Percentiles rank a stretch among this genome's conserved stretches.
Evolutionary conservation across 306 rosid genomes (phyloP).

Genomic region (Oxytropis ochrocephala): DNA sequence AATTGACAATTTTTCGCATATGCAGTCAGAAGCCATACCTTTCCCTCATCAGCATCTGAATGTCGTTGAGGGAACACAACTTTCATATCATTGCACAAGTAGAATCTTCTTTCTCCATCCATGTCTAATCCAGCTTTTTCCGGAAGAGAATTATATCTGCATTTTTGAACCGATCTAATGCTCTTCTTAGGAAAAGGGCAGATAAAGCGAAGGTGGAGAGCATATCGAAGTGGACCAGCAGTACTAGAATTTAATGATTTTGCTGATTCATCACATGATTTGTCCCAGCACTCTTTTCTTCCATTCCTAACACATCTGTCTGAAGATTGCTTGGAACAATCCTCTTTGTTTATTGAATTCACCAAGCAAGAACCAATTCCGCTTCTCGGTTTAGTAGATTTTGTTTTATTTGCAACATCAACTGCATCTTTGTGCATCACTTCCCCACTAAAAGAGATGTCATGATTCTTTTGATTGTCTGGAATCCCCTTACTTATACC

Average conservation of each 20-base stretch:
- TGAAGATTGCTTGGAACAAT: conserved; percentile 26
- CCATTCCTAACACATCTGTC: conserved; percentile 35
- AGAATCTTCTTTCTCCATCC: conserved; percentile 72
- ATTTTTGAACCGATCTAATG: conserved; percentile 43
- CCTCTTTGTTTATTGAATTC: conserved; percentile 37
- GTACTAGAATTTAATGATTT: conserved; percentile 36
- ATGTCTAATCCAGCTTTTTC: conserved; percentile 40
- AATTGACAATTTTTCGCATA: neutral
- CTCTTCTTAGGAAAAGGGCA: conserved; percentile 69
- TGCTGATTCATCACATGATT: conserved; percentile 41
- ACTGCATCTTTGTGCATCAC: conserved; percentile 29
- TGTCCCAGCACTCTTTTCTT: conserved; percentile 41
- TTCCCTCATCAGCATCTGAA: conserved; percentile 95
- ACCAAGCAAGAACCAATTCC: conserved; percentile 30
- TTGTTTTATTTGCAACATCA: conserved; percentile 22
- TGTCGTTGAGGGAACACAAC: conserved; percentile 98
- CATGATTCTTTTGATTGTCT: conserved; percentile 18
- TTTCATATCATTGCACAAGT: conserved; percentile 77
- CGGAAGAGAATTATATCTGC: conserved; percentile 42
- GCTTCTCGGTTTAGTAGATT: conserved; percentile 29
- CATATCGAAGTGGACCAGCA: conserved; percentile 78
- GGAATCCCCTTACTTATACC: conserved; percentile 23
- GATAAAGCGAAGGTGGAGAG: conserved; percentile 87
- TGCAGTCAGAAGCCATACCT: conserved; percentile 48
- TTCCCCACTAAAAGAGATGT: conserved; percentile 19